A percentile compares a stretch with the other conserved stretches of the same genome.
Evolutionary conservation across 2,329 filamentous ascomycete genomes (phyloP).

Genomic region (Cadophora sp.): DNA sequence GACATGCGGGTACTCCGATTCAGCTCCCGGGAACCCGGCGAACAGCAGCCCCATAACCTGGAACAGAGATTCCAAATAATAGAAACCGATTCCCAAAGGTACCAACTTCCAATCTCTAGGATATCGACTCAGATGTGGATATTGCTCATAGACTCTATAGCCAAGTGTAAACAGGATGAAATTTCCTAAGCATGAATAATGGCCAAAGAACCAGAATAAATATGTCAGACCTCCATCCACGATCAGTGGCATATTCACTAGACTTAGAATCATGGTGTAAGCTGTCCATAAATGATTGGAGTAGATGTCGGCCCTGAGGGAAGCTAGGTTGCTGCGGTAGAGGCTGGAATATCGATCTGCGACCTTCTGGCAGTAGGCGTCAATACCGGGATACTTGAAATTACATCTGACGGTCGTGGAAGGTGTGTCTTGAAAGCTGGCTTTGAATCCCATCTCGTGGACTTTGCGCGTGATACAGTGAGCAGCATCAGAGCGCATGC

Average conservation of each 20-base stretch:
- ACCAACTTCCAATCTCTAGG: background rate
- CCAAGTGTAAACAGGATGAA: background rate
- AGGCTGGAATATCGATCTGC: background rate
- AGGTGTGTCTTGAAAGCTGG: background rate
- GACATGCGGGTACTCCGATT: background rate
- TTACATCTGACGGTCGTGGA: background rate
- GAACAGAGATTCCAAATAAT: background rate
- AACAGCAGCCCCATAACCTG: background rate
- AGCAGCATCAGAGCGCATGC: conserved; percentile 7
- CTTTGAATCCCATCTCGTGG: background rate
- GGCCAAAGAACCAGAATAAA: background rate
- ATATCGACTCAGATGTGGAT: background rate
- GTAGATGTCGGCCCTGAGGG: background rate
- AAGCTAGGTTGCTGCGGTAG: background rate
- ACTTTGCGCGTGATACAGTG: conserved; percentile 11
- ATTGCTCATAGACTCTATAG: background rate
- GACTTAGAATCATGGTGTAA: background rate
- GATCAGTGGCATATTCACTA: background rate
- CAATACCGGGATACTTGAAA: background rate
- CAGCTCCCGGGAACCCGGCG: background rate
- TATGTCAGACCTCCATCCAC: background rate
- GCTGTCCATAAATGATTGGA: background rate
- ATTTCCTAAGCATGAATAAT: background rate
- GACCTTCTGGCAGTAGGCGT: background rate
- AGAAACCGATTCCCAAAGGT: background rate